A percentile compares a stretch with the other conserved stretches of the same genome.
Evolutionary conservation across 495 filamentous ascomycete genomes (phyloP).

Genomic region (Penicillium waksmanii): DNA sequence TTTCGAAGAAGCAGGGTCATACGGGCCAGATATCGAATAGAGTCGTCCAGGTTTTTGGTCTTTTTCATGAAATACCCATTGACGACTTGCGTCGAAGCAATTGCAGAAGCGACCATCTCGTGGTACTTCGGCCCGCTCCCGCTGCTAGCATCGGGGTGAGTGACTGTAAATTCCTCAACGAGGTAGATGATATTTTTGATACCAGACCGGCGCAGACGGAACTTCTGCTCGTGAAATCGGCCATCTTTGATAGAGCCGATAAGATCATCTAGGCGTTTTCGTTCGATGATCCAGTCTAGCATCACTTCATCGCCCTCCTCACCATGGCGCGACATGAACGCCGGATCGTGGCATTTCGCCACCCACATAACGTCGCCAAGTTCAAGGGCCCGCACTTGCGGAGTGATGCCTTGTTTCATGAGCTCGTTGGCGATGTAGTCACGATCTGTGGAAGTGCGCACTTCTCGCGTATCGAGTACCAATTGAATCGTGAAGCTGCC

Average conservation of each 20-base stretch:
- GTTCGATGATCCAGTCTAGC: conserved; percentile 81
- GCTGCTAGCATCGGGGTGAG: conserved; percentile 36
- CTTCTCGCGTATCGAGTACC: conserved; percentile 76
- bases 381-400: conserved; percentile 68
- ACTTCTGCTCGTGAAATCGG: conserved; percentile 85
- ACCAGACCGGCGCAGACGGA: conserved; percentile 71
- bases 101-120: conserved; percentile 72
- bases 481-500: conserved; percentile 73
- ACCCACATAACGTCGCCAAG: conserved; percentile 84
- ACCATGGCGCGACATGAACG: conserved; percentile 56
- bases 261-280: conserved; percentile 82
- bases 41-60: conserved; percentile 77
- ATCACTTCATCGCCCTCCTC: conserved; percentile 75
- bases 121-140: conserved; percentile 53
- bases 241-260: conserved; percentile 81
- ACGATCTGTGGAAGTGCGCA: conserved; percentile 74
- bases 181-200: conserved; percentile 78
- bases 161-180: conserved; percentile 72
- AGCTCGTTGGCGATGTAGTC: conserved; percentile 80
- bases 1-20: conserved; percentile 73
- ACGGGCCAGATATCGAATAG: conserved; percentile 74
- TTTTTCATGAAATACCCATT: conserved; percentile 82
- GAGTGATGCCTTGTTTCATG: conserved; percentile 63
- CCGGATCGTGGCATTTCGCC: conserved; percentile 66
- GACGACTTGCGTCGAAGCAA: conserved; percentile 79